Evolutionary conservation across 306 rosid genomes (phyloP).

Genomic region (Vigna trinervia): DNA sequence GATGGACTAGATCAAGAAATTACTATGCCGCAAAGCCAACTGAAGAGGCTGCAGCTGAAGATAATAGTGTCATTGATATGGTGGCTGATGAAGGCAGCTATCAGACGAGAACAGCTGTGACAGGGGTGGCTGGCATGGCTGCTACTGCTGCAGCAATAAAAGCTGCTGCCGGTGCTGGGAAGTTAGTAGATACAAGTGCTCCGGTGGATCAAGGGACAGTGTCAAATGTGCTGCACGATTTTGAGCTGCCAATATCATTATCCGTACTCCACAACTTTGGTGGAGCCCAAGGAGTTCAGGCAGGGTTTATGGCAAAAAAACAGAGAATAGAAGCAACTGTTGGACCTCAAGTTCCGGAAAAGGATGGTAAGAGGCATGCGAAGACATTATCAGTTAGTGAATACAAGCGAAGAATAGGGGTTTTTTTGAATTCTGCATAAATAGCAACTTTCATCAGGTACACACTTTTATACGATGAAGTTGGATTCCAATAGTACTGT

Average conservation of each 20-base stretch:
- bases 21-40: conserved; percentile 73
- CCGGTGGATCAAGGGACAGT: conserved; percentile 91
- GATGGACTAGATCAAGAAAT: conserved; percentile 98
- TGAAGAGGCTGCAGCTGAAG: conserved; percentile 54
- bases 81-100: conserved; percentile 46
- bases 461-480: conserved; percentile 3
- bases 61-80: conserved; percentile 39
- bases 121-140: conserved; percentile 60
- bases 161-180: conserved; percentile 96
- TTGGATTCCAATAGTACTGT: conserved; percentile 11
- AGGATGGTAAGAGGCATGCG: conserved; percentile 72
- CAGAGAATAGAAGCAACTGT: conserved; percentile 77
- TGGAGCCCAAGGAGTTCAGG: conserved; percentile 78
- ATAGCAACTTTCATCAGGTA: conserved; percentile 18
- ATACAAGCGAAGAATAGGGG: conserved; percentile 92
- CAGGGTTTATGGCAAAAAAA: conserved; percentile 77
- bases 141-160: conserved; percentile 86
- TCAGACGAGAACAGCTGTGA: conserved; percentile 40
- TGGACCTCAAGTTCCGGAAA: conserved; percentile 78
- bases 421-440: conserved; percentile 62
- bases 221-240: conserved; percentile 72
- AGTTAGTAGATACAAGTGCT: conserved; percentile 84
- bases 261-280: conserved; percentile 80
- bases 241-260: conserved; percentile 92
- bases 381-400: conserved; percentile 80